A percentile compares a stretch with the other conserved stretches of the same genome.
Evolutionary conservation across 257 asterid genomes (phyloP).

Genomic region (Ophiorrhiza pumila): DNA sequence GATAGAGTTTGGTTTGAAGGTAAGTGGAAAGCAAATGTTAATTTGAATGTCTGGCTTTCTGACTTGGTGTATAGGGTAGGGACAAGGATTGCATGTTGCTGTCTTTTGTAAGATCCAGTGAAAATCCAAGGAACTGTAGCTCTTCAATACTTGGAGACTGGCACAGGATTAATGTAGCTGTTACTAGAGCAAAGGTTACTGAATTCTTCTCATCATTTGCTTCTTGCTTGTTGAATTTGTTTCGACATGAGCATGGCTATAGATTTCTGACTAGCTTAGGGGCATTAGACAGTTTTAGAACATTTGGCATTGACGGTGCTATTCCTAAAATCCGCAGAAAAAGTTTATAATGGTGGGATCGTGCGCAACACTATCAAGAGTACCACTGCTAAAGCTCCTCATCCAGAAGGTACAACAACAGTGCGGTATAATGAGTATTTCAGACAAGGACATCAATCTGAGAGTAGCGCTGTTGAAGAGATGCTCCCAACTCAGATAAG

Average conservation of each 20-base stretch:
- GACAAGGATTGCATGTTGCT: slow-evolving; percentile 94
- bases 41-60: slow-evolving; percentile 4
- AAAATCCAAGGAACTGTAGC: slow-evolving; percentile 53
- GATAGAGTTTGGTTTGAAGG: not conserved
- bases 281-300: too few relatives aligned
- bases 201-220: slow-evolving; percentile 28
- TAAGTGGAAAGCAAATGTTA: too few relatives aligned
- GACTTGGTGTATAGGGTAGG: slow-evolving; percentile 81
- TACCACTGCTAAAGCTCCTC: slow-evolving; percentile 79
- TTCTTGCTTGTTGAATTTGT: not conserved
- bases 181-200: slow-evolving; percentile 99
- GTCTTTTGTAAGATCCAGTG: slow-evolving; percentile 80
- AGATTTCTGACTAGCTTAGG: not conserved
- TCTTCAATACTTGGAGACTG: slow-evolving; percentile 97
- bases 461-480: slow-evolving; percentile 50
- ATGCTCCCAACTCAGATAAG: slow-evolving; percentile 48
- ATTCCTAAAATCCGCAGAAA: too few relatives aligned
- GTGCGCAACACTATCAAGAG: slow-evolving; percentile 62
- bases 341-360: slow-evolving; percentile 98
- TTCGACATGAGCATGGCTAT: not conserved
- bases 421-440: slow-evolving; percentile 45
- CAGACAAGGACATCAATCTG: slow-evolving; percentile 48
- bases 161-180: slow-evolving; percentile 97
- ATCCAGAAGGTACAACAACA: slow-evolving; percentile 78
- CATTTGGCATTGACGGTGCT: too few relatives aligned